A percentile compares a stretch with the other conserved stretches of the same genome.
Evolutionary conservation across 2,329 filamentous ascomycete species (phyloP).

Genomic region (Ceratocystis destructans): DNA sequence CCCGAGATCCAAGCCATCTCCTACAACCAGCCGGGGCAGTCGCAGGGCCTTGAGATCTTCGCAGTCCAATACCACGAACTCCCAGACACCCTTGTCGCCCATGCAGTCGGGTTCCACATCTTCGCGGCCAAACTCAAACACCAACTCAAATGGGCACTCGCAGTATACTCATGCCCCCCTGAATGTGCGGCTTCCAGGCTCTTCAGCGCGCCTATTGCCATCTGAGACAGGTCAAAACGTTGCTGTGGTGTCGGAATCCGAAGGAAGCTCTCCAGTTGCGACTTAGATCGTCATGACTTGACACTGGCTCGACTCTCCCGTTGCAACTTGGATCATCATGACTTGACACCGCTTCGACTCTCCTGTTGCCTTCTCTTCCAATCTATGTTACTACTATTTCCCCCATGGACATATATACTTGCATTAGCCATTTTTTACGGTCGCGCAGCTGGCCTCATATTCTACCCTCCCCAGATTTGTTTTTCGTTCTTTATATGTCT

Average conservation of each 20-base stretch:
- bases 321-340: neutral
- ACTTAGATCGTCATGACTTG: neutral
- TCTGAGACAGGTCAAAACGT: neutral
- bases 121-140: neutral
- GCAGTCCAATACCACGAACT: neutral
- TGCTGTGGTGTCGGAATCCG: neutral
- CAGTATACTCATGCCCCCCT: slow-evolving; percentile 9
- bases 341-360: too few species aligned
- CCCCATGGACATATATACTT: neutral
- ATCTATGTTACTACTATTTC: neutral
- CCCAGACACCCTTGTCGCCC: neutral
- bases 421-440: neutral
- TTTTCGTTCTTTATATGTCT: neutral
- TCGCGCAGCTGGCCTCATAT: neutral
- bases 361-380: neutral
- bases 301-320: too few species aligned
- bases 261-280: neutral
- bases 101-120: neutral
- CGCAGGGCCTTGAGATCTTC: neutral
- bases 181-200: neutral
- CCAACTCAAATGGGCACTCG: neutral
- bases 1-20: neutral
- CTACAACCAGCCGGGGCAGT: neutral
- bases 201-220: neutral
- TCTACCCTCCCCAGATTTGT: neutral